Evolutionary conservation across 176 grass and related monocot genomes (phyloP).

Genomic region (Aegilops umbellulata): DNA sequence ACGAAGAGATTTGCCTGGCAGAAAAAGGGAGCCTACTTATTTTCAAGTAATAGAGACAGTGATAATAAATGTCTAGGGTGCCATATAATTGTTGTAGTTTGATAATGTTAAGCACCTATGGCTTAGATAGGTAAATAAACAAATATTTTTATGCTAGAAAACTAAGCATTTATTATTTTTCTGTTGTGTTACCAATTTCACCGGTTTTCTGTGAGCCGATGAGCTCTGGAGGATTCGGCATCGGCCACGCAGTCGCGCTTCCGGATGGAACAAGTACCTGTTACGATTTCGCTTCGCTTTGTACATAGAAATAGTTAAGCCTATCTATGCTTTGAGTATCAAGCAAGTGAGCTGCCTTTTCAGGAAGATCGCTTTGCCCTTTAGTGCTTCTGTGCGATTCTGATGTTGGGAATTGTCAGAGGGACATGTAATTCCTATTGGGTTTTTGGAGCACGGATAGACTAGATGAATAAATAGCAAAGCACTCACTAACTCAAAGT

Average conservation of each 20-base stretch:
- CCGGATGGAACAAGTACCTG: slow-evolving; percentile 36
- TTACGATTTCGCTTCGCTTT: slow-evolving; percentile 25
- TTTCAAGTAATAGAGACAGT: too few species aligned
- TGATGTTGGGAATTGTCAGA: slow-evolving; percentile 19
- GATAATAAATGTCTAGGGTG: too few species aligned
- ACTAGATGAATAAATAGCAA: slow-evolving; percentile 25
- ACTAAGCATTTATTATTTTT: too few species aligned
- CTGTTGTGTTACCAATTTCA: too few species aligned
- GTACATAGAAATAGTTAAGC: slow-evolving; percentile 12
- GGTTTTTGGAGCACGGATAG: slow-evolving; percentile 4
- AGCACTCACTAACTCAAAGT: slow-evolving; percentile 17
- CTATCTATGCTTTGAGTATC: slow-evolving; percentile 7
- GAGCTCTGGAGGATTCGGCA: not conserved
- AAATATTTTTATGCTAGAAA: too few species aligned
- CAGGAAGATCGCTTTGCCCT: not conserved
- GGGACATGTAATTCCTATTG: slow-evolving; percentile 7
- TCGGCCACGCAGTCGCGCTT: not conserved
- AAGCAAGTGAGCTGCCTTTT: slow-evolving; percentile 25
- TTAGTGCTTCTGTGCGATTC: slow-evolving; percentile 23
- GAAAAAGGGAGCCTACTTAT: too few species aligned
- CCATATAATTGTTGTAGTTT: too few species aligned
- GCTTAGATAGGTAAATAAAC: too few species aligned
- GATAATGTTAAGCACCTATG: too few species aligned
- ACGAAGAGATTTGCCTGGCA: too few species aligned
- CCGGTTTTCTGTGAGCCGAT: too few species aligned